A percentile compares a stretch with the other conserved stretches of the same genome.
phyloP scores from a whole-genome alignment of 495 filamentous ascomycete genomes.

The Trichocladium antarcticum region DNA sequence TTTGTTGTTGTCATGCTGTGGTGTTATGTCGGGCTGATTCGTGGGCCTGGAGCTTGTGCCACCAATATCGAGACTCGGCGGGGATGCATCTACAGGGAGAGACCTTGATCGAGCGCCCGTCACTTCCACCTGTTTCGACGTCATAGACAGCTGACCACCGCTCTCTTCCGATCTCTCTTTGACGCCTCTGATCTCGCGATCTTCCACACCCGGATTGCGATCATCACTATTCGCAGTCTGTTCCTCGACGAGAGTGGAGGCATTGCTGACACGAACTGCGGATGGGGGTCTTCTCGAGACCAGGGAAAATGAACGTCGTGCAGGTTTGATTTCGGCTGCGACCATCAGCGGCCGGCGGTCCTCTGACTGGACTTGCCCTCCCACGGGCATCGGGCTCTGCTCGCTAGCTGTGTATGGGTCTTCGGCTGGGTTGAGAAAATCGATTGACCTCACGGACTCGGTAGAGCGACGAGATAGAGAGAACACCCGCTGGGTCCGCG shows the following conservation, averaged over 20 bases:
- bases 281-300: slow-evolving; percentile 7
- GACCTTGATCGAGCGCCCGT: not conserved
- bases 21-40: not conserved
- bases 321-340: slow-evolving; percentile 6
- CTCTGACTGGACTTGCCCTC: slow-evolving; percentile 4
- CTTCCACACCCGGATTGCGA: not conserved
- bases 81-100: not conserved
- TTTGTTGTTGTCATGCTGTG: not conserved
- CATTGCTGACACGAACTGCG: slow-evolving; percentile 10
- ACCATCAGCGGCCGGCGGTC: not conserved
- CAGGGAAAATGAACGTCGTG: slow-evolving; percentile 16
- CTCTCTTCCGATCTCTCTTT: not conserved
- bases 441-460: slow-evolving; percentile 8
- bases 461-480: slow-evolving; percentile 13
- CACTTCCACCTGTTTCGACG: not conserved
- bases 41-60: not conserved
- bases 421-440: slow-evolving; percentile 1
- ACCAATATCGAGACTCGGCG: not conserved
- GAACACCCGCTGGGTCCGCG: slow-evolving; percentile 11
- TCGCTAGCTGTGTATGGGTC: not conserved
- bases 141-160: not conserved
- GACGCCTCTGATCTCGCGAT: not conserved
- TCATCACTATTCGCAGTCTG: not conserved
- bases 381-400: slow-evolving; percentile 1
- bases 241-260: slow-evolving; percentile 18